Base-by-base conservation (phyloP, 2,329 filamentous ascomycete genomes). In the Tricladium varicosporioides region DNA sequence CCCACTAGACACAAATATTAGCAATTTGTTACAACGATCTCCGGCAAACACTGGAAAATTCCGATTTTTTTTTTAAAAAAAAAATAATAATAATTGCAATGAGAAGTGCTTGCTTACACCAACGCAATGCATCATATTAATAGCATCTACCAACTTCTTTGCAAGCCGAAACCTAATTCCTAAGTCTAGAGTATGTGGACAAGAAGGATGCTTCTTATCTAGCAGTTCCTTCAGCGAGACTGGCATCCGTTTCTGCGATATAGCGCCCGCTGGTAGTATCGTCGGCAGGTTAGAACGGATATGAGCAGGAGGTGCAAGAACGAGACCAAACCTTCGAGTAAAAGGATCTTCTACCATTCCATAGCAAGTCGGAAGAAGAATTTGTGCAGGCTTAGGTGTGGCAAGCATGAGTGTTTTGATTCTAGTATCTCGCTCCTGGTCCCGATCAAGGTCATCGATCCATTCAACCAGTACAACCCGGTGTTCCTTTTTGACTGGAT, bases 101-200 rank as follows among this genome's bases (percentile, higher is more conserved):
- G 16, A 16, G 15, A 46, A 18, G 10, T 15, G 15, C 10, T 22
- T 27, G 27, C 52, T 48, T 48, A 54, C 52, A 63, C 79, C 78
- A 44, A 81, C 76, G 4, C 76, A 77, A 65, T 80, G 78, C 48
- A 80, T 75, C 49, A 76, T 76, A 70, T 75, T 76, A 7, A 78
- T 66, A n/a, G 77, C 73, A 47, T 76, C 72, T 32, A 75, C 73
- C 16, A 80, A 70, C 7, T 70, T 76, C 48, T 71, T 68, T 1
- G 77, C 78, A 1, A 79, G 71, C 9, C 58, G 62, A 49, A 79
- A 71, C n/a, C 77, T 70, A 51, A 73, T 72, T 51, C 75, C 71
- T 13, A 78, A 72, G 55, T 78, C 76, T 2, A 76, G 73, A 5
- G 55, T 63, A 10, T 61, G 48, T 1, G 52, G 27, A 49, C 60